Evolutionary conservation across 768 basidiomycete genomes (phyloP).

Genomic region (Hygrophorus pudorinus): DNA sequence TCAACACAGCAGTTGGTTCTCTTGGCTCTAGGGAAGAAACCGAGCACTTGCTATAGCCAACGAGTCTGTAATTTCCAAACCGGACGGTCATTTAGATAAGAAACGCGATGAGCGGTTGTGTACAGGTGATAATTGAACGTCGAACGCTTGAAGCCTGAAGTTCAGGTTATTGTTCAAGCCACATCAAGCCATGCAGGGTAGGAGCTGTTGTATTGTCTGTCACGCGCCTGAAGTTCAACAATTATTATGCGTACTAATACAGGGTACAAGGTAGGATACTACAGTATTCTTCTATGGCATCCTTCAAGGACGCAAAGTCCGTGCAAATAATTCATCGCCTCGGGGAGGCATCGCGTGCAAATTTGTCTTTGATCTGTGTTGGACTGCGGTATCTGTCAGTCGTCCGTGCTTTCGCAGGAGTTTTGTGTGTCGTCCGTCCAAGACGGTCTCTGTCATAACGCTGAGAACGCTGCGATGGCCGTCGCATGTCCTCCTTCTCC

Average conservation of each 20-base stretch:
- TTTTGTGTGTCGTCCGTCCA: neutral
- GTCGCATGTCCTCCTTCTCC: conserved; percentile 2
- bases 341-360: conserved; percentile 4
- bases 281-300: no score
- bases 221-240: no score
- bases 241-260: no score
- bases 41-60: conserved; percentile 35
- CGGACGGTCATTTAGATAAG: conserved; percentile 44
- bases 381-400: neutral
- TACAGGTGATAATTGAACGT: neutral
- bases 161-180: no score
- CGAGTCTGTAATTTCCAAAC: conserved; percentile 46
- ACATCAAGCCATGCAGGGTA: no score
- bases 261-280: no score
- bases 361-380: conserved; percentile 3
- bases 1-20: conserved; percentile 1
- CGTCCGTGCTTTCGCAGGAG: neutral
- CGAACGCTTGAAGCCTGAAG: no score
- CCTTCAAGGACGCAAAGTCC: no score
- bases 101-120: neutral
- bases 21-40: conserved; percentile 3
- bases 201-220: no score
- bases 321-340: neutral
- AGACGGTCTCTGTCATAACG: conserved; percentile 1
- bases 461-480: neutral